Evolutionary conservation across 352 stramenopile genomes (phyloP), one percentile per base, ranked within the genome.

Genomic region (Phytopythium litorale): DNA sequence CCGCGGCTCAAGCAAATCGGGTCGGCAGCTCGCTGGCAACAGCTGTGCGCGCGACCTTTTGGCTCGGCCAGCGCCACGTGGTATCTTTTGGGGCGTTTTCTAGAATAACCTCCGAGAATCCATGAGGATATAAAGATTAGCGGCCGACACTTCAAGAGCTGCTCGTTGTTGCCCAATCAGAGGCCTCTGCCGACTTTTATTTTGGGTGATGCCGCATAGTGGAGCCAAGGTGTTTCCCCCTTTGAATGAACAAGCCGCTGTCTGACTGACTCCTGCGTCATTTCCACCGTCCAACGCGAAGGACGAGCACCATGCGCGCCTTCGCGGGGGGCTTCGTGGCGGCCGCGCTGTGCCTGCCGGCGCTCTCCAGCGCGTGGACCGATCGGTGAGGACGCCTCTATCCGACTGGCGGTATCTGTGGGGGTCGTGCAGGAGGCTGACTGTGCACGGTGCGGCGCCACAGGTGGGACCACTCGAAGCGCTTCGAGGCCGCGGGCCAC

Each of bases 381-480:
- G 71, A 80, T 46, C 79, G 68, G 78, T 89, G 45, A n/a, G 51
- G 1, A 23, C 25, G 19, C 18, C 53, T 32, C 32, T 3, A 33
- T 23, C 12, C 12, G 12, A 21, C 49, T 12, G 2, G 19, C 19
- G 4, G 7, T 19, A 9, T 21, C 6, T 61, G 1, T 25, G 7
- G 28, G 23, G 18, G 9, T 16, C 30, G n/a, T 21, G 52, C 4
- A 19, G 25, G 13, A 5, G 7, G 48, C 48, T 54, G 4, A 54
- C 18, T 37, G 4, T 23, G 19, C 9, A 7, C 15, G 7, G 19
- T 50, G 16, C 32, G 28, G 18, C 11, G 21, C 13, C 4, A 4
- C 30, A 91, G 85, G 52, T 94, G 85, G 85, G 77, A 92, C 63
- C 76, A 89, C 63, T 87, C 81, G n/a, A 91, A 91, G 73, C 75